A percentile compares a stretch with the other conserved stretches of the same genome.
These are phyloP conservation scores for Claviceps lovelessii DNA, from an alignment of 2,329 filamentous ascomycete species.

Conservation along the genomic window DNA sequence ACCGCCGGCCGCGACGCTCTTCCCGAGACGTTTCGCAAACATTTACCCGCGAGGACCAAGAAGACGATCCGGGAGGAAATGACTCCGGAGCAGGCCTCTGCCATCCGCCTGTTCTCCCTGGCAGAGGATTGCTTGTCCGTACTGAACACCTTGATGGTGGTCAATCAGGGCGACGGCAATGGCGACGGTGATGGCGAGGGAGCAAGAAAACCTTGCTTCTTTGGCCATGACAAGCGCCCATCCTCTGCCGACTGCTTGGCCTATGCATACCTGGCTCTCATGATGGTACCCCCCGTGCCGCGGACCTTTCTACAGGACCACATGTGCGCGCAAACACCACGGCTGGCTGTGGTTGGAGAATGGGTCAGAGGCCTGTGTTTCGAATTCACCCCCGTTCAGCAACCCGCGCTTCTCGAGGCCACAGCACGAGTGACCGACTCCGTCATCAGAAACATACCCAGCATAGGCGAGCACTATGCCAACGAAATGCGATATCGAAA, in stretches of 20 bases:
- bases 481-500: constrained; percentile 23
- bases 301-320: constrained; percentile 28
- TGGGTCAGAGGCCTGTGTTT: constrained; percentile 1
- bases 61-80: constrained; percentile 48
- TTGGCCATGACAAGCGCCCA: constrained; percentile 11
- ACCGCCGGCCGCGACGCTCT: constrained; percentile 22
- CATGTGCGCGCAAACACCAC: constrained; percentile 19
- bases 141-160: constrained; percentile 40
- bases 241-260: constrained; percentile 58
- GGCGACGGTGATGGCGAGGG: constrained; percentile 9
- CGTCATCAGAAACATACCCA: constrained; percentile 21
- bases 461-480: constrained; percentile 22
- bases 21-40: constrained; percentile 26
- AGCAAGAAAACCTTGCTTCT: constrained; percentile 18
- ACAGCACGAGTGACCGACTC: constrained; percentile 20
- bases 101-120: constrained; percentile 63
- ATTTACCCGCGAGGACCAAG: constrained; percentile 28
- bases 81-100: constrained; percentile 54
- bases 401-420: constrained; percentile 11
- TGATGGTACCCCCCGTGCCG: constrained; percentile 39
- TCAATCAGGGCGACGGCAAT: constrained; percentile 5
- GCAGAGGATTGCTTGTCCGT: constrained; percentile 59
- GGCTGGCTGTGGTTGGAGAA: constrained; percentile 19
- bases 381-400: constrained; percentile 11
- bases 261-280: constrained; percentile 64